These are phyloP conservation scores for Purshia tridentata DNA, from an alignment of 306 rosid genomes.

Conservation along the genomic window DNA sequence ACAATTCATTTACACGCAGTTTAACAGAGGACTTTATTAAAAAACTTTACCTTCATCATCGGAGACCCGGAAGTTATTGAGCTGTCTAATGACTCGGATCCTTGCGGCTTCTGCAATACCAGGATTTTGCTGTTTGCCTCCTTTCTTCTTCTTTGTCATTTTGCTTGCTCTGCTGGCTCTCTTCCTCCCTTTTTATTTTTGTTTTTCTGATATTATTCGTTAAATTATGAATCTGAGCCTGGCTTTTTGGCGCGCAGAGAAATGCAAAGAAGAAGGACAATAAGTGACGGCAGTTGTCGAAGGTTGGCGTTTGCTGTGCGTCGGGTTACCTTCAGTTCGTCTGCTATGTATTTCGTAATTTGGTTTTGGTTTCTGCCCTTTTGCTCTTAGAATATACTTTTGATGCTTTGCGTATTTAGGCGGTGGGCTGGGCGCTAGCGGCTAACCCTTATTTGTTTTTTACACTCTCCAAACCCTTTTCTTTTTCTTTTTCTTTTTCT, in stretches of 20 bases:
- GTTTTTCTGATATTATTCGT: background rate
- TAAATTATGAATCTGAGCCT: background rate
- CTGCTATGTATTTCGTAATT: background rate
- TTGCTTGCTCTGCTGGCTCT: background rate
- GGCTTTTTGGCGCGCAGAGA: constrained; percentile 3
- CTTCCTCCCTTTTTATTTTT: background rate
- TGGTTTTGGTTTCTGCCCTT: background rate
- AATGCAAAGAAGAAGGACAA: background rate
- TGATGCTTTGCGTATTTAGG: background rate
- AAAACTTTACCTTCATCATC: constrained; percentile 45
- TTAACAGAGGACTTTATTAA: background rate
- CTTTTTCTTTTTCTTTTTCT: too few species aligned
- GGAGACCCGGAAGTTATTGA: constrained; percentile 41
- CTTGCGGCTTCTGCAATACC: constrained; percentile 29
- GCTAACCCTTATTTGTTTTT: background rate
- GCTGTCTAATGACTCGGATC: constrained; percentile 30
- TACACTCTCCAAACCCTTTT: too few species aligned
- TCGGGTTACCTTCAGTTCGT: background rate
- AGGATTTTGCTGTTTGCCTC: constrained; percentile 13
- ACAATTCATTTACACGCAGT: background rate
- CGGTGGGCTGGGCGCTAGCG: background rate
- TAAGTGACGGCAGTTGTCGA: background rate
- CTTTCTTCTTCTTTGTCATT: constrained; percentile 35
- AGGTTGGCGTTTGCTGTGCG: background rate
- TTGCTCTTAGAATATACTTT: background rate